phyloP scores from a whole-genome alignment of 169 alveolate genomes.

The Cryptosporidium sp. region DNA sequence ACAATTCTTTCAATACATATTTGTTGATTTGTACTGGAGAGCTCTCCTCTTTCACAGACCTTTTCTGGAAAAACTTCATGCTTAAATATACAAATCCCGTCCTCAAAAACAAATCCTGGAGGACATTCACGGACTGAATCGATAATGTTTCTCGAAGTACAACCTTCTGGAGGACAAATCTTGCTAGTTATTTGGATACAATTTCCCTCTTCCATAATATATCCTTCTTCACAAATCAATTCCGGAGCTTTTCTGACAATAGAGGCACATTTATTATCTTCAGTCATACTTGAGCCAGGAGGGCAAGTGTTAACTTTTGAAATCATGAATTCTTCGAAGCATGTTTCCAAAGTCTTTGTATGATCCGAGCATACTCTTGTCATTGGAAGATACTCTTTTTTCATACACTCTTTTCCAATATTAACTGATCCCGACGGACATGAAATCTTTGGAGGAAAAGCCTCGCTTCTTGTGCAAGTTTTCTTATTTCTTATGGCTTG shows the following conservation, averaged over 20 bases:
- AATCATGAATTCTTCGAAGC: constrained; percentile 15
- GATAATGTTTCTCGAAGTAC: constrained; percentile 22
- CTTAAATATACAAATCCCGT: constrained; percentile 45
- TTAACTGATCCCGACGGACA: constrained; percentile 52
- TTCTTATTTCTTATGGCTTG: constrained; percentile 38
- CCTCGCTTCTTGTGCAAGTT: constrained; percentile 68
- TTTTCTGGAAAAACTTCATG: constrained; percentile 10
- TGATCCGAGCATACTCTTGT: constrained; percentile 44
- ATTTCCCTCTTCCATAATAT: constrained; percentile 53
- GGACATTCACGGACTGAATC: constrained; percentile 32
- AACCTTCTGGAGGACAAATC: constrained; percentile 63
- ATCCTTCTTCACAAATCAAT: constrained; percentile 45
- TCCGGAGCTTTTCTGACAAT: constrained; percentile 29
- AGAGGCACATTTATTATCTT: constrained; percentile 43
- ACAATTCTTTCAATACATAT: constrained; percentile 32
- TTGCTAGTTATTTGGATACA: constrained; percentile 31
- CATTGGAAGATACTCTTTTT: constrained; percentile 50
- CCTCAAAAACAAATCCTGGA: constrained; percentile 7
- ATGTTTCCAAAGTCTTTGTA: constrained; percentile 10
- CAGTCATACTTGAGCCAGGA: constrained; percentile 9
- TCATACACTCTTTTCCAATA: constrained; percentile 60
- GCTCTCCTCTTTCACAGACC: constrained; percentile 15
- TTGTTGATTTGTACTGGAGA: background rate
- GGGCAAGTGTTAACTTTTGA: constrained; percentile 37
- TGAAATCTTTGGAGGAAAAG: constrained; percentile 55